A percentile compares a stretch with the other conserved stretches of the same genome.
Evolutionary conservation across 345 rosid genomes (phyloP).

Genomic region (Leavenworthia alabamica): DNA sequence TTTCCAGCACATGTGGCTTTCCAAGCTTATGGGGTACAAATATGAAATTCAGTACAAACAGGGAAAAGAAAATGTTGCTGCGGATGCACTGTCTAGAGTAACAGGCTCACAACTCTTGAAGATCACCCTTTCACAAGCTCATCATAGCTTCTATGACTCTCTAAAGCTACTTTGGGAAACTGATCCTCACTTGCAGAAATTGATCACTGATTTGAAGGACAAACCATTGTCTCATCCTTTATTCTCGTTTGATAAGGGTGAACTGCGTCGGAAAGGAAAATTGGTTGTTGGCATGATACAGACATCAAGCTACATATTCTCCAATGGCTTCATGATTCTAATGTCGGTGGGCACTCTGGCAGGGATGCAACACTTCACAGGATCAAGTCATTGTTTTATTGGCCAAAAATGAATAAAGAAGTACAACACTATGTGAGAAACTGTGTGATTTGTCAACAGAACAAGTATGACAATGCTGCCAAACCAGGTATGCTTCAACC

Average conservation of each 20-base stretch:
- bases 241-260: too few species aligned
- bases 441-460: not conserved
- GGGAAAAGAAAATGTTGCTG: not conserved
- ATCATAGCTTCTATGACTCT: too few species aligned
- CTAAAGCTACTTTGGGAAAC: too few species aligned
- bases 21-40: not conserved
- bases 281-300: not conserved
- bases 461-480: not conserved
- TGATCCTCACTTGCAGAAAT: too few species aligned
- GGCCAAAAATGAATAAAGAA: not conserved
- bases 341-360: not conserved
- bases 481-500: not conserved
- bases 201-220: too few species aligned
- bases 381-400: not conserved
- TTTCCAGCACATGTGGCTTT: not conserved
- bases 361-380: not conserved
- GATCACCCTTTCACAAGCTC: accelerated
- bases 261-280: not conserved
- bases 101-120: not conserved
- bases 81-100: not conserved
- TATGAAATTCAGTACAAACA: not conserved
- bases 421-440: not conserved
- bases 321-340: not conserved
- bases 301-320: not conserved
- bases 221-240: too few species aligned